Evolutionary conservation across 2,329 filamentous ascomycete genomes (phyloP), one percentile per base, ranked within the genome.

Genomic region (Penicillium sp.): DNA sequence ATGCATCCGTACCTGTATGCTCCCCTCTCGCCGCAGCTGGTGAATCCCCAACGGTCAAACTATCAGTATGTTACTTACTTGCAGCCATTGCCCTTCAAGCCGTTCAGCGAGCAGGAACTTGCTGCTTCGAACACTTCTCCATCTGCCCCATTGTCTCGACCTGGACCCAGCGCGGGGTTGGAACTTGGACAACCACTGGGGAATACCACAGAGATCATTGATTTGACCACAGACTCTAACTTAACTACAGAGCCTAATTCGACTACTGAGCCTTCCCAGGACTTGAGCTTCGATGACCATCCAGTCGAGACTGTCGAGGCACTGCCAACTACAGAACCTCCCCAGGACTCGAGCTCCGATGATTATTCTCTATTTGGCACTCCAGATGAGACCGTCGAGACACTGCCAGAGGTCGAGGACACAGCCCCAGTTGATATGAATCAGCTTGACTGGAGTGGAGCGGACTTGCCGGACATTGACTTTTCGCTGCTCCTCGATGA

Each of bases 61-160:
- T 50, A 50, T 25, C 47, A 50, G 18, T 50, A 50, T 18, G 41
- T 40, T 10, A 50, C 35, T 28, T 50, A 46, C 35, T 28, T 50
- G 29, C 47, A 50, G 41, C 47, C 47, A 9, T 37, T 46, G 9
- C 47, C 47, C 8, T 50, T 50, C 6, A 14, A 29, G 9, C 12
- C 29, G 9, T 46, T 35, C 13, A 36, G 14, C 18, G 8, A 35
- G 1, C 47, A 50, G 36, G 13, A 4, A 28, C 30, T n/a, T 30
- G 14, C 16, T 33, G 36, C 11, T n/a, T 13, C 27, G 27, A 27
- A 35, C 18, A 29, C 25, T n/a, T 10, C 9, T n/a, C 19, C 6
- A 14, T 10, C 6, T 9, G 31, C 31, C 16, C 8, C 22, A 25
- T 22, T 22, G 19, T 25, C 22, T 25, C 4, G 22, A 25, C 8